Percentiles rank a stretch among this genome's conserved stretches.
phyloP scores from a whole-genome alignment of 176 grass and related monocot genomes.

The Carex littledalei region DNA sequence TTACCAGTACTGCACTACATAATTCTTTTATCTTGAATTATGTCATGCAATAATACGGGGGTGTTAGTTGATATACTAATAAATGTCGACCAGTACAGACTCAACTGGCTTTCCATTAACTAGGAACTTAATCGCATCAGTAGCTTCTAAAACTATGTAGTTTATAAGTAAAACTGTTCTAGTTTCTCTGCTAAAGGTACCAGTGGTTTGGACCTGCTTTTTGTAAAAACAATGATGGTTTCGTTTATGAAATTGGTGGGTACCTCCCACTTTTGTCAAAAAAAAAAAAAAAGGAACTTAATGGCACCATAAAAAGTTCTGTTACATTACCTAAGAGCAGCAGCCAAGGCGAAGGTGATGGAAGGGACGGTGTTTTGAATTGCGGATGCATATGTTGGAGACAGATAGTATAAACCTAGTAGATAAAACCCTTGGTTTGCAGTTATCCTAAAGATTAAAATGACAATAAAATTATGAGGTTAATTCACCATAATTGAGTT shows the following conservation, averaged over 20 bases:
- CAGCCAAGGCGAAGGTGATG: constrained; percentile 72
- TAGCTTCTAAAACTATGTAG: too few species aligned
- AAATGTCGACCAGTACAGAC: background rate
- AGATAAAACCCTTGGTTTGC: constrained; percentile 99
- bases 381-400: constrained; percentile 89
- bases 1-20: background rate
- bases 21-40: background rate
- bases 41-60: background rate
- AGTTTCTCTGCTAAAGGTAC: too few species aligned
- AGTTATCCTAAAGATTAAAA: constrained; percentile 56
- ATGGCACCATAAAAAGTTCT: background rate
- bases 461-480: background rate
- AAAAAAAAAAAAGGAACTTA: too few species aligned
- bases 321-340: constrained; percentile 46
- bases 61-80: background rate
- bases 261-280: too few species aligned
- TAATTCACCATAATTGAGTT: background rate
- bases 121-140: background rate
- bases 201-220: too few species aligned
- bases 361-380: constrained; percentile 90
- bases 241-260: too few species aligned
- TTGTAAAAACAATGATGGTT: too few species aligned
- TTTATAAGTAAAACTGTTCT: too few species aligned
- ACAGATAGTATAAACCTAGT: constrained; percentile 75
- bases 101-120: background rate